Evolutionary conservation across 495 filamentous ascomycete species (phyloP).

Genomic region (Clohesyomyces aquaticus): DNA sequence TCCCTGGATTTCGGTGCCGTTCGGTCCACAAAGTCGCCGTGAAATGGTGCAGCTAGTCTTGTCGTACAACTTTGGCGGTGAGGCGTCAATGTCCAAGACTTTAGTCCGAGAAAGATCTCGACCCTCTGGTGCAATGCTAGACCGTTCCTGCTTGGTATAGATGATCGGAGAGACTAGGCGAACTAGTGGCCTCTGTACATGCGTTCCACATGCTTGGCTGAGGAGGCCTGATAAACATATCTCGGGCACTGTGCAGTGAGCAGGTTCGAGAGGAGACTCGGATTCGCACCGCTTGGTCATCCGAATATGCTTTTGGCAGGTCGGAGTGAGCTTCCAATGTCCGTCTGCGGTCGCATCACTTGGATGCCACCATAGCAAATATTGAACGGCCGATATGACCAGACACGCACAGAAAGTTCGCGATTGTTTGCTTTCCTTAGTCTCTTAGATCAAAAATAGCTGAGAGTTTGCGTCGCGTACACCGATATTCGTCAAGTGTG

Average conservation of each 20-base stretch:
- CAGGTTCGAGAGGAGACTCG: not conserved
- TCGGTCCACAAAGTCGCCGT: not conserved
- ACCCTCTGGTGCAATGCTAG: conserved; percentile 2
- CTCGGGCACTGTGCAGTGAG: not conserved
- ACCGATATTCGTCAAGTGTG: conserved; percentile 8
- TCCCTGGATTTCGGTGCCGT: not conserved
- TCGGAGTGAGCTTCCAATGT: not conserved
- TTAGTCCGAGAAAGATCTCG: conserved; percentile 5
- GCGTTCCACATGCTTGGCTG: not conserved
- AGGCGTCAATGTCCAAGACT: conserved; percentile 18
- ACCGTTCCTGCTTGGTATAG: not conserved
- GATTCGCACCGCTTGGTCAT: not conserved
- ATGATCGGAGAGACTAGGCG: not conserved
- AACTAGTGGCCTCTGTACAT: conserved; percentile 3
- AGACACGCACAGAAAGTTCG: not conserved
- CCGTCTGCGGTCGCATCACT: conserved; percentile 1
- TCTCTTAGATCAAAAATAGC: conserved; percentile 18
- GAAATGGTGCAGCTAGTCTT: conserved; percentile 17
- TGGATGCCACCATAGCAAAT: not conserved
- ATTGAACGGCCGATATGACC: not conserved
- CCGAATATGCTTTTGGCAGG: not conserved
- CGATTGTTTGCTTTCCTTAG: conserved; percentile 4
- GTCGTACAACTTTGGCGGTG: conserved; percentile 40
- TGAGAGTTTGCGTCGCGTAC: conserved; percentile 4
- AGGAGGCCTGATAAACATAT: not conserved